Evolutionary conservation across 2,329 filamentous ascomycete genomes (phyloP), one percentile per base, ranked within the genome.

Genomic region (Colletotrichum sp.): DNA sequence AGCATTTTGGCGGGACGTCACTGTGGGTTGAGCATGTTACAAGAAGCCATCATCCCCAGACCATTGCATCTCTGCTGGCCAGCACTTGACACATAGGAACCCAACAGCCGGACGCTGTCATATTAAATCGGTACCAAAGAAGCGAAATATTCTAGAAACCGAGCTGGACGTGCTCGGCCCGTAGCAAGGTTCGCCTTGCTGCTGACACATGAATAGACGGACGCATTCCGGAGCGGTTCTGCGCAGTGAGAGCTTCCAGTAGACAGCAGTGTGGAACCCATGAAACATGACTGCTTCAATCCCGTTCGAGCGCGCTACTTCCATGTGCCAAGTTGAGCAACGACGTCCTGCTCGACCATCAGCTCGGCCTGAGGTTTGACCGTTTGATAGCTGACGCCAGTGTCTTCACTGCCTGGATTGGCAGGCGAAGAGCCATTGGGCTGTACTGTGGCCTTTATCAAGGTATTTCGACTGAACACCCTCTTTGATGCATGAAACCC

Each of bases 271-370:
- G 63, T 57, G 70, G 73, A 21, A 8, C 57, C 59, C 21, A 16
- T 76, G 74, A 76, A 76, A 76, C 74, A 74, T 52, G 71, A 36
- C 18, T 63, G 73, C 69, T 64, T 76, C 73, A 69, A 69, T 76
- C 73, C 59, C 55, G 32, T 34, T 57, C 59, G 63, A 59, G 70
- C 73, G 49, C 32, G 16, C 28, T 34, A 32, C 36, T 18, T 28
- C 24, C n/a, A 59, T n/a, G 59, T 71, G 69, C 39, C 49, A n/a
- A 28, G 32, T 65, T 34, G 26, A 59, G 63, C 15, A 34, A 65
- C n/a, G n/a, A 59, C 18, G 32, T 52, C 26, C 24, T 49, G 60
- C 26, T 64, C 21, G 65, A n/a, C 39, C 55, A n/a, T 26, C 28
- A 21, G 65, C 55, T 73, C 32, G 67, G 68, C 34, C 52, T 62